Evolutionary conservation across 1,284 basidiomycete genomes (phyloP).

Genomic region (Puccinia novopanici): DNA sequence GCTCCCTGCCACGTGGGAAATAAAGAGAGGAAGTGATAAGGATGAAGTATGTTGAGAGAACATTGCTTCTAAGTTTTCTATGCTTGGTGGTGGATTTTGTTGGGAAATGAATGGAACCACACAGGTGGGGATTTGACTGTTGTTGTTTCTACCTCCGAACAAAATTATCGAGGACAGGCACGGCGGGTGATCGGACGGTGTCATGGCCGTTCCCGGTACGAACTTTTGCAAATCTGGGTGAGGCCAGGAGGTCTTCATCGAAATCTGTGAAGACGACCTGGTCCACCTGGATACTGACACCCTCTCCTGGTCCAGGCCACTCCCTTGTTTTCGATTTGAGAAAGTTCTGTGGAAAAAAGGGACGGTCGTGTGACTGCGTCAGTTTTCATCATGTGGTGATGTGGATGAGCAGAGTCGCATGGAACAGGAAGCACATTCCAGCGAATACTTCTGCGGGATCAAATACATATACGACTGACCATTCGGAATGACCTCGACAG

Average conservation of each 20-base stretch:
- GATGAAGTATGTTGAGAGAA: no score
- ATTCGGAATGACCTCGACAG: slow-evolving; percentile 34
- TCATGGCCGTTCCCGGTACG: slow-evolving; percentile 17
- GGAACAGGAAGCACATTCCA: not conserved
- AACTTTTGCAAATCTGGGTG: slow-evolving; percentile 32
- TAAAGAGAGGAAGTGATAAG: no score
- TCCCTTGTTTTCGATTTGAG: slow-evolving; percentile 25
- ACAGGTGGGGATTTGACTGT: not conserved
- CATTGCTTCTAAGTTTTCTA: no score
- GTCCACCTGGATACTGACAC: slow-evolving; percentile 32
- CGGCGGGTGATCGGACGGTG: slow-evolving; percentile 2
- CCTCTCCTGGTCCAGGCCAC: slow-evolving; percentile 11
- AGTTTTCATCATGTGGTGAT: not conserved
- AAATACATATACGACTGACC: not conserved
- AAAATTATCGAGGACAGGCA: slow-evolving; percentile 23
- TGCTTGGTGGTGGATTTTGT: not conserved
- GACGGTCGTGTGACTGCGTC: not conserved
- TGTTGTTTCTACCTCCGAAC: not conserved
- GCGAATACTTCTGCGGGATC: not conserved
- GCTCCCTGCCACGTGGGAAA: no score
- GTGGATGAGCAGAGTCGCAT: not conserved
- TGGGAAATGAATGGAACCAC: not conserved
- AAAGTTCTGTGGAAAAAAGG: slow-evolving; percentile 10
- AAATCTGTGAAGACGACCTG: slow-evolving; percentile 40
- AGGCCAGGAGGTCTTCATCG: slow-evolving; percentile 23